Evolutionary conservation across 78 protist genomes (phyloP).

Genomic region (Dictyostelium intermedium): DNA sequence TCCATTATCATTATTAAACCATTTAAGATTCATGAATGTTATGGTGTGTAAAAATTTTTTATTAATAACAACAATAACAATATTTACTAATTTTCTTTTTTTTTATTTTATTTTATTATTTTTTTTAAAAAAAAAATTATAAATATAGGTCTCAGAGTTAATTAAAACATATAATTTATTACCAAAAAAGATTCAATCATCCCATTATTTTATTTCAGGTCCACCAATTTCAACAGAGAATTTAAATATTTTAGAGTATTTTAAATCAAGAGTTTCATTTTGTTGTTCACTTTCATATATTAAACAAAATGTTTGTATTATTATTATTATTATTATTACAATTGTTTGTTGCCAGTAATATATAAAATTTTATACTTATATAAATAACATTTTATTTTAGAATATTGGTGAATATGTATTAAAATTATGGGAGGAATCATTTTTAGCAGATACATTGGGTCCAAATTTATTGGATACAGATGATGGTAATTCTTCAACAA

Average conservation of each 20-base stretch:
- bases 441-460: constrained; percentile 71
- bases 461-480: constrained; percentile 31
- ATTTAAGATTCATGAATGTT: constrained; percentile 45
- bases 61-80: too few relatives aligned
- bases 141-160: constrained; percentile 45
- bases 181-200: constrained; percentile 41
- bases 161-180: constrained; percentile 39
- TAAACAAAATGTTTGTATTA: constrained; percentile 54
- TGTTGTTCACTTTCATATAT: constrained; percentile 39
- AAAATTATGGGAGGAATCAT: constrained; percentile 67
- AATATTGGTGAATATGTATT: constrained; percentile 61
- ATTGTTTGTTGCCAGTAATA: too few relatives aligned
- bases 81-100: not conserved
- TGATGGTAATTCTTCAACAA: constrained; percentile 7
- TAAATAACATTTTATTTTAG: constrained; percentile 1
- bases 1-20: constrained; percentile 45
- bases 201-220: constrained; percentile 42
- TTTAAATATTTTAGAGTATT: constrained; percentile 35
- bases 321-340: not conserved
- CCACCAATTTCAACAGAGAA: constrained; percentile 73
- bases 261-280: constrained; percentile 70
- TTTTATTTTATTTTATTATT: too few relatives aligned
- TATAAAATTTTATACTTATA: not conserved
- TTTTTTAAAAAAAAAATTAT: too few relatives aligned
- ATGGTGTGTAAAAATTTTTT: constrained; percentile 17